These are phyloP conservation scores for Chloroidium sp. DNA, from an alignment of 163 green algal genomes.

Conservation along the genomic window DNA sequence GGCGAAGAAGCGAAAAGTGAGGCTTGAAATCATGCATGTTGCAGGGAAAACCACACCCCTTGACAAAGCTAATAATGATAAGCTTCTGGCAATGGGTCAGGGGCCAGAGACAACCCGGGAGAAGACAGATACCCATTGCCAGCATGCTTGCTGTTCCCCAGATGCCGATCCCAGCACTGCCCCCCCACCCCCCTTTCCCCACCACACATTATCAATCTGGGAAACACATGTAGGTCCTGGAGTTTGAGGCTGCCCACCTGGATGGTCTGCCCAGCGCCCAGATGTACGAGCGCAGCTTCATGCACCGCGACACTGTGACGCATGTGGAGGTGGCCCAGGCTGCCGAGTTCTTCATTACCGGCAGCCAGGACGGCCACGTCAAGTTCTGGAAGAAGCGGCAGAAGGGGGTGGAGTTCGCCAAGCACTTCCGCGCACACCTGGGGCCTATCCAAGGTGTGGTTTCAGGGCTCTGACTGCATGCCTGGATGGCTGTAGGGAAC, in stretches of 20 bases:
- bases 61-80: not conserved
- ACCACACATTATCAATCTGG: not conserved
- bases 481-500: too few relatives aligned
- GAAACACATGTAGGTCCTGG: constrained; percentile 48
- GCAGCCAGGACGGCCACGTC: constrained; percentile 78
- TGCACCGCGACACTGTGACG: constrained; percentile 92
- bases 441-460: constrained; percentile 47
- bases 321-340: constrained; percentile 61
- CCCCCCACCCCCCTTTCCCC: not conserved
- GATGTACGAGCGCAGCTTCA: constrained; percentile 98
- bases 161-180: not conserved
- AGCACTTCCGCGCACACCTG: constrained; percentile 88
- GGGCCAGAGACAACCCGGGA: not conserved
- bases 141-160: not conserved
- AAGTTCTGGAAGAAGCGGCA: constrained; percentile 98
- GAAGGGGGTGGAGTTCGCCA: constrained; percentile 91
- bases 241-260: constrained; percentile 69
- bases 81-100: not conserved
- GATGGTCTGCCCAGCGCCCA: constrained; percentile 53
- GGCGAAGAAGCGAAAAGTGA: constrained; percentile 57
- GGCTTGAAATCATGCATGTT: not conserved
- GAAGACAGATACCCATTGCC: not conserved
- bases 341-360: constrained; percentile 90
- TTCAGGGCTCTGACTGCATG: too few relatives aligned
- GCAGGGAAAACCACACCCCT: not conserved